Evolutionary conservation across 169 alveolate genomes (phyloP), one percentile per base, ranked within the genome.

Genomic region (Plasmodium yoelii): DNA sequence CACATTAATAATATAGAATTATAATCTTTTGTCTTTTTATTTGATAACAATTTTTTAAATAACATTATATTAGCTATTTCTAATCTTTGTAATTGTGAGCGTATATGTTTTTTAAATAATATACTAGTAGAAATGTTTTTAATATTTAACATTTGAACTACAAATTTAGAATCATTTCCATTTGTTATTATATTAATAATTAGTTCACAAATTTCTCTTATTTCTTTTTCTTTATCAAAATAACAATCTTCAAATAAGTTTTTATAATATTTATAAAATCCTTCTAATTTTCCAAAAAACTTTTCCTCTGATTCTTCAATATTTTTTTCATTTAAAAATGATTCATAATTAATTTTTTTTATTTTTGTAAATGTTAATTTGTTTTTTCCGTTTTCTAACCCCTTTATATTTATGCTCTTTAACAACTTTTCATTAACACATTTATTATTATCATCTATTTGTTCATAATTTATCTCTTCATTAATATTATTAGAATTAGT

Each of bases 1-100:
- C 88, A 77, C 88, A 77, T 77, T 67, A 77, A 69, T 44, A 77
- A 64, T 47, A 77, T 46, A 10, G 75, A 64, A 19, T 77, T 67
- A 34, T 77, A 61, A 77, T 77, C 68, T 12, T 77, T 24, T n/a
- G 28, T 39, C 10, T 39, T 55, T 12, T 15, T 77, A 34, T 77
- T 77, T 39, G 49, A 49, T 63, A 77, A 77, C 10, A 77, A 10
- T 61, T 51, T 64, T 55, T 44, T 77, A 63, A 63, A 77, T 22
- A 77, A 19, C 75, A 61, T 65, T 46, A 64, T 28, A 47, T 77
- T 77, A 9, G 56, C 44, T 63, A 77, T n/a, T 15, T 77, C 77
- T 64, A 77, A 34, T 24, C 63, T 53, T 64, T 77, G 77, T 49
- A 77, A n/a, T 42, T 12, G 22, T 22, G 46, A 39, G 12, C 60